A percentile compares a stretch with the other conserved stretches of the same genome.
phyloP scores from a whole-genome alignment of 2,329 filamentous ascomycete species.

The Colletotrichum spinosum region DNA sequence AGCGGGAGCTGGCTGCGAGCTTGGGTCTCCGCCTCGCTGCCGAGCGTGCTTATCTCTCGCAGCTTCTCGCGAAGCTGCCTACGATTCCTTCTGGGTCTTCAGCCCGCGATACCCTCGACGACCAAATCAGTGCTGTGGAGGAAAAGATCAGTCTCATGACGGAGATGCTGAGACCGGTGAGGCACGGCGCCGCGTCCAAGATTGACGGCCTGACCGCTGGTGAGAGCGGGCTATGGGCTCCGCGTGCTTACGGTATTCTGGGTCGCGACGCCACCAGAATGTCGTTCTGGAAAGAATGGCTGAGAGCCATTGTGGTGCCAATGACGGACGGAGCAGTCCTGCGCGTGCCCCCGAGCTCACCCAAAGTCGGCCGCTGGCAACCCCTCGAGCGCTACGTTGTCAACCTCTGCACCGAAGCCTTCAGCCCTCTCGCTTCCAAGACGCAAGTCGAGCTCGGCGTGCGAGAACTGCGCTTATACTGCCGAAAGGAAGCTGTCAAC shows the following conservation, averaged over 20 bases:
- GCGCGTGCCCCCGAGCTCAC: constrained; percentile 87
- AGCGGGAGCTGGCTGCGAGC: constrained; percentile 91
- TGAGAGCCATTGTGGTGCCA: constrained; percentile 91
- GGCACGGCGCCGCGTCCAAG: constrained; percentile 94
- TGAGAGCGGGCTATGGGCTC: constrained; percentile 96
- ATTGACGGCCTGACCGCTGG: constrained; percentile 96
- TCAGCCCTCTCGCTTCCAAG: constrained; percentile 91
- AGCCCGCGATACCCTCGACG: constrained; percentile 86
- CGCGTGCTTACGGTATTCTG: constrained; percentile 91
- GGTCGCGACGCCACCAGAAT: constrained; percentile 86
- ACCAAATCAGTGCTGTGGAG: constrained; percentile 94
- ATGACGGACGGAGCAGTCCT: constrained; percentile 91
- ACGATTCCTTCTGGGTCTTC: constrained; percentile 82
- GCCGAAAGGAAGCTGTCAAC: constrained; percentile 91
- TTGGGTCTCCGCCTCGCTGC: constrained; percentile 87
- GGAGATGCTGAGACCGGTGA: constrained; percentile 89
- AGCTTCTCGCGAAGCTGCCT: constrained; percentile 85
- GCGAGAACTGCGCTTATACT: constrained; percentile 90
- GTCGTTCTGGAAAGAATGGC: constrained; percentile 98
- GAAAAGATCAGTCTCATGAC: constrained; percentile 98
- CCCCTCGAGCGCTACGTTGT: constrained; percentile 96
- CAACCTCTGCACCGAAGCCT: constrained; percentile 94
- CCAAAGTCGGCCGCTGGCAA: constrained; percentile 93
- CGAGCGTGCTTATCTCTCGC: constrained; percentile 90
- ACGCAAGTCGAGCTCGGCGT: constrained; percentile 95